Base-by-base conservation (phyloP, 148 eudicot genomes). In the Nepenthes gracilis region DNA sequence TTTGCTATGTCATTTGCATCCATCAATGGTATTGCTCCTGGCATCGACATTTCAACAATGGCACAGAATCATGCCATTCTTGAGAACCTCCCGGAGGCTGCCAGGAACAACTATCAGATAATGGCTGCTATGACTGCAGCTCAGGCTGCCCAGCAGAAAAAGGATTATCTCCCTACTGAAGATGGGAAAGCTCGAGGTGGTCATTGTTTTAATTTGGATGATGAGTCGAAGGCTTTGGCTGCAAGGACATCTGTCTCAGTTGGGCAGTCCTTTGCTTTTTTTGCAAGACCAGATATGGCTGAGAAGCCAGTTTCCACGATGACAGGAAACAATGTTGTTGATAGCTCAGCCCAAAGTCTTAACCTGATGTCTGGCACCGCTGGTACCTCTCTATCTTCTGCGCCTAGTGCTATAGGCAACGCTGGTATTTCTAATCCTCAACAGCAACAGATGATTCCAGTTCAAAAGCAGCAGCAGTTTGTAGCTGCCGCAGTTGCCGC, bases 181-280 rank as follows among this genome's bases (percentile, higher is more conserved):
- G 96, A 85, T 53, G 79, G 81, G 11, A 88, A 82, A 77, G 50
- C 68, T 38, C 83, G 80, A 37, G 79, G 74, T 38, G 62, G 60
- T 11, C 85, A 74, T n/a, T 60, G 80, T 35, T 70, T 83, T n/a
- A 78, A 11, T 49, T 74, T 58, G 54, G 65, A 40, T 5, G 95
- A 93, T 61, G 98, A 86, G 37, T 89, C 82, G 50, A 82, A 85
- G 15, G 2, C 53, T 11, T 5, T 49, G 53, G 53, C 53, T 5
- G 53, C 53, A 6, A 76, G 81, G 70, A 52, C 67, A 57, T 58
- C 83, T 0, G 54, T 72, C 13, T 62, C 82, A 14, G 61, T 50
- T 63, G 92, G 90, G 33, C 97, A 88, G 54, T 88, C 96, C n/a
- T 85, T 88, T 82, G 85, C 86, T 56, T 93, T 93, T 65, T 93